phyloP scores from a whole-genome alignment of 2,329 filamentous ascomycete species.

The Colletotrichum lupini region DNA sequence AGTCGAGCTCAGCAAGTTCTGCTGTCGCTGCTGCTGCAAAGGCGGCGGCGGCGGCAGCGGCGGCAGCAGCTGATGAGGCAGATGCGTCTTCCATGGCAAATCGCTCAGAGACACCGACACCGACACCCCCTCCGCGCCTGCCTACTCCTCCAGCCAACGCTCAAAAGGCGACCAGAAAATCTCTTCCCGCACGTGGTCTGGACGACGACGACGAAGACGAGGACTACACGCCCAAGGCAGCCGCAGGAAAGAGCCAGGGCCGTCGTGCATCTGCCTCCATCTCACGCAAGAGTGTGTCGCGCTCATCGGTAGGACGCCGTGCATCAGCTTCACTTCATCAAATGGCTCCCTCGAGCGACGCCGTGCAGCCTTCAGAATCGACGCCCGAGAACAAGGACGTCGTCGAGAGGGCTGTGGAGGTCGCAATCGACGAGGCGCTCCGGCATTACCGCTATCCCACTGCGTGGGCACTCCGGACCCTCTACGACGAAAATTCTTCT shows the following conservation, averaged over 20 bases:
- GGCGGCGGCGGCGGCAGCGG: slow-evolving; percentile 19
- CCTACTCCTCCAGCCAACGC: slow-evolving; percentile 25
- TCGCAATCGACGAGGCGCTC: slow-evolving; percentile 69
- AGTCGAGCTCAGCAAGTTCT: slow-evolving; percentile 43
- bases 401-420: slow-evolving; percentile 64
- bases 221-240: slow-evolving; percentile 25
- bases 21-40: slow-evolving; percentile 11
- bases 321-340: slow-evolving; percentile 28
- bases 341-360: slow-evolving; percentile 27
- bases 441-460: slow-evolving; percentile 68
- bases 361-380: slow-evolving; percentile 30
- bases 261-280: slow-evolving; percentile 28
- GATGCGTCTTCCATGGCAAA: slow-evolving; percentile 15
- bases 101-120: slow-evolving; percentile 27
- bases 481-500: slow-evolving; percentile 68
- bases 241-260: slow-evolving; percentile 15
- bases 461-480: slow-evolving; percentile 68
- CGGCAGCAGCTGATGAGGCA: slow-evolving; percentile 8
- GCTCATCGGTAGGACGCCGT: slow-evolving; percentile 31
- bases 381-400: slow-evolving; percentile 51
- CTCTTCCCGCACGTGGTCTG: slow-evolving; percentile 20
- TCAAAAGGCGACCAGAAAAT: slow-evolving; percentile 21
- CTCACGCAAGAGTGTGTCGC: slow-evolving; percentile 33
- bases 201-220: slow-evolving; percentile 34
- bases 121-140: slow-evolving; percentile 6